Conservation (phyloP, 768 basidiomycete genomes). For the Boletus reticuloceps region DNA sequence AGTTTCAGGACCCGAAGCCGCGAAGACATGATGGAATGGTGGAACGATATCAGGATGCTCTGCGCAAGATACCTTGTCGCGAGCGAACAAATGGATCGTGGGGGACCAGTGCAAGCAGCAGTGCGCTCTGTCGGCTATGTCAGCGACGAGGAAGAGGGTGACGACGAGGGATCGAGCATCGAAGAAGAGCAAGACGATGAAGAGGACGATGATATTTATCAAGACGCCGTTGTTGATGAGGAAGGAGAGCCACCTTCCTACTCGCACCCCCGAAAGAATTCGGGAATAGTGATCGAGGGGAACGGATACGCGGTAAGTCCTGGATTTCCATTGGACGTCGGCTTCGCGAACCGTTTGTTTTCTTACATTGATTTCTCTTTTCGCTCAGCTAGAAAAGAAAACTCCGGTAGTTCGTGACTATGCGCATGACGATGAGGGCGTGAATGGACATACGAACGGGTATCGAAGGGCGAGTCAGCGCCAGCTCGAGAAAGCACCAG, state of each 20-base stretch:
- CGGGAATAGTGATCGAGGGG: slow-evolving; percentile 40
- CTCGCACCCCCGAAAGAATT: slow-evolving; percentile 42
- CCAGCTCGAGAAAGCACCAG: slow-evolving; percentile 73
- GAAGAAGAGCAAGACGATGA: slow-evolving; percentile 43
- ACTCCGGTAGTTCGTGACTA: slow-evolving; percentile 13
- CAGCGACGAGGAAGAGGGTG: slow-evolving; percentile 62
- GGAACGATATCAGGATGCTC: slow-evolving; percentile 95
- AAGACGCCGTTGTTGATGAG: slow-evolving; percentile 35
- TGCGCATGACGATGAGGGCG: background rate
- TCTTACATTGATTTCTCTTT: slow-evolving; percentile 5
- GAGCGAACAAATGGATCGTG: slow-evolving; percentile 88
- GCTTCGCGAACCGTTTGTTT: background rate
- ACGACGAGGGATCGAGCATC: slow-evolving; percentile 61
- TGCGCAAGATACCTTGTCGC: slow-evolving; percentile 93
- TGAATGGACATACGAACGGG: slow-evolving; percentile 7
- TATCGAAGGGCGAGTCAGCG: slow-evolving; percentile 53
- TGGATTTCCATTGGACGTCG: background rate
- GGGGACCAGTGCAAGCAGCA: slow-evolving; percentile 89
- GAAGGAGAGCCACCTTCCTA: slow-evolving; percentile 63
- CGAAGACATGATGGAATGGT: slow-evolving; percentile 99
- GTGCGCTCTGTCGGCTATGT: slow-evolving; percentile 86
- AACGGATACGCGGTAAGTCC: slow-evolving; percentile 65
- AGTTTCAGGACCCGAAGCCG: slow-evolving; percentile 85
- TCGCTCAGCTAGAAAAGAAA: slow-evolving; percentile 47
- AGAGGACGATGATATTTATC: slow-evolving; percentile 48